These are phyloP conservation scores for Ophiosphaerella korrae DNA, from an alignment of 2,329 filamentous ascomycete genomes.

Conservation along the genomic window DNA sequence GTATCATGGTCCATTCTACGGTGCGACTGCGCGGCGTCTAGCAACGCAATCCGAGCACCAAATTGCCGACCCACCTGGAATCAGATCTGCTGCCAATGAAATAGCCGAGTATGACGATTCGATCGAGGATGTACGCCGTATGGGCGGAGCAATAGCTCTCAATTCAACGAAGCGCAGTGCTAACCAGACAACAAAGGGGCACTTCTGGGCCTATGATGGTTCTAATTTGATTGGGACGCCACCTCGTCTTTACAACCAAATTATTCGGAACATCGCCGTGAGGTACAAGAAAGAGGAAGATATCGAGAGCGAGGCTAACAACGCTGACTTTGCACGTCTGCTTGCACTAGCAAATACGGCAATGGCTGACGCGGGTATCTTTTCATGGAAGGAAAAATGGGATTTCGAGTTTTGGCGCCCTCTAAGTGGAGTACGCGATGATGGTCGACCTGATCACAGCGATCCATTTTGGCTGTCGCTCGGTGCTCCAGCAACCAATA, in stretches of 20 bases:
- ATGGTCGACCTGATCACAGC: constrained; percentile 10
- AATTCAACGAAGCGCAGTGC: constrained; percentile 19
- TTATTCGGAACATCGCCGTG: constrained; percentile 28
- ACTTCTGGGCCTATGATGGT: constrained; percentile 22
- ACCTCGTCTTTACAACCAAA: constrained; percentile 26
- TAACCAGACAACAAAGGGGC: constrained; percentile 13
- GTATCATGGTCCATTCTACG: constrained; percentile 31
- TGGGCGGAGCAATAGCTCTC: constrained; percentile 14
- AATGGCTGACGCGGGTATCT: constrained; percentile 33
- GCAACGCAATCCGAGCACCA: constrained; percentile 20
- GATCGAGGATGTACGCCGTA: constrained; percentile 9
- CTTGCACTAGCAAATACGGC: constrained; percentile 32
- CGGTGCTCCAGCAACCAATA: constrained; percentile 32
- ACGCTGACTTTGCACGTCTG: constrained; percentile 36
- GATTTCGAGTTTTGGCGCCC: constrained; percentile 38
- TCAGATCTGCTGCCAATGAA: constrained; percentile 8
- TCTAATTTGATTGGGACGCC: constrained; percentile 30
- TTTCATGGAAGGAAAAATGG: constrained; percentile 37
- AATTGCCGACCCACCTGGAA: constrained; percentile 16
- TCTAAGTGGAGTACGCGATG: constrained; percentile 30
- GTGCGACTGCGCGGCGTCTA: constrained; percentile 25
- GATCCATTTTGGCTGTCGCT: constrained; percentile 32
- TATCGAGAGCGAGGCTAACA: constrained; percentile 17
- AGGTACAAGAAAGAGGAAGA: constrained; percentile 6
- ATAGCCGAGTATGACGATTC: constrained; percentile 18